phyloP scores from a whole-genome alignment of 2,329 filamentous ascomycete genomes.

The Penicillium crustosum region DNA sequence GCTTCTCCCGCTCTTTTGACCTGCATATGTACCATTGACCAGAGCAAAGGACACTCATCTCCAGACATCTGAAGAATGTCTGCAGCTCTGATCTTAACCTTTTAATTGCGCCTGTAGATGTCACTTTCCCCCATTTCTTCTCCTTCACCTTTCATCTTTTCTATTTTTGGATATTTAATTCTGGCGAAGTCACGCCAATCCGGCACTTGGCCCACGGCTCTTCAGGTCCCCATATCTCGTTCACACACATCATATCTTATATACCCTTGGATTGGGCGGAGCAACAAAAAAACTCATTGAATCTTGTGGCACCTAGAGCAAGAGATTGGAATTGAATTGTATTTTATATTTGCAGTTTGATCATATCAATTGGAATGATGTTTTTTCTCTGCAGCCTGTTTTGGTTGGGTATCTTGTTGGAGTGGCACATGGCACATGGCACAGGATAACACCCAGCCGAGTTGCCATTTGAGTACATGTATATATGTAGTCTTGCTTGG shows the following conservation, averaged over 20 bases:
- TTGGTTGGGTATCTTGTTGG: background rate
- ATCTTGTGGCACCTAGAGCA: constrained; percentile 24
- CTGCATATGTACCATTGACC: constrained; percentile 16
- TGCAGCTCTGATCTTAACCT: constrained; percentile 1
- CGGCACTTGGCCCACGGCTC: background rate
- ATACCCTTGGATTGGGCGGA: constrained; percentile 31
- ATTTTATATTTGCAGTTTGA: constrained; percentile 19
- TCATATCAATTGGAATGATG: constrained; percentile 8
- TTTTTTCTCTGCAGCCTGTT: constrained; percentile 9
- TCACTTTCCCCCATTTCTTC: constrained; percentile 9
- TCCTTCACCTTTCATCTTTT: constrained; percentile 2
- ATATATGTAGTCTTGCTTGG: background rate
- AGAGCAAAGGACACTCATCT: constrained; percentile 9
- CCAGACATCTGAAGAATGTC: constrained; percentile 6
- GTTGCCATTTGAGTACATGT: background rate
- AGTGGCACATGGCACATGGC: background rate
- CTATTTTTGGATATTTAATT: constrained; percentile 14
- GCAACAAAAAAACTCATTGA: constrained; percentile 19
- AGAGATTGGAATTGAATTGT: constrained; percentile 24
- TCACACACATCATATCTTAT: constrained; percentile 20
- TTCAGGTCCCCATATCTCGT: constrained; percentile 8
- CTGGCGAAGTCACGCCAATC: constrained; percentile 3
- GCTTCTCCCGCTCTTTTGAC: constrained; percentile 9
- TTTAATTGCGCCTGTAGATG: constrained; percentile 22
- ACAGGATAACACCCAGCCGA: background rate